Conservation (phyloP, 306 rosid species). For the Lablab purpureus region DNA sequence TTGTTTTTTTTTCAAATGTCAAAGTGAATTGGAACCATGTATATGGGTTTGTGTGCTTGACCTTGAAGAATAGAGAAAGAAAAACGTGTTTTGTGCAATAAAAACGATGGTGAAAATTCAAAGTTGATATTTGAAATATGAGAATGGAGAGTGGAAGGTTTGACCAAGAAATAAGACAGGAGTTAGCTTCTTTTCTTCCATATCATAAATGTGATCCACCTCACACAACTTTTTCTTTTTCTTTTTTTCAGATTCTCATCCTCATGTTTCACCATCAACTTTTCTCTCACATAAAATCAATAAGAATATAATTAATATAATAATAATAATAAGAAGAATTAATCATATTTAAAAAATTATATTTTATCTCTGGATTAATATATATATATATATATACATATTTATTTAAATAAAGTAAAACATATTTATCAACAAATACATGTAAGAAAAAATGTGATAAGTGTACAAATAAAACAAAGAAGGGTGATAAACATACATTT, state of each 20-base stretch:
- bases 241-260: background rate
- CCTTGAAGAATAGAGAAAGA: background rate
- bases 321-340: no score
- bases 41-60: background rate
- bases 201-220: constrained; percentile 38
- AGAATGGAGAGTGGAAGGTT: background rate
- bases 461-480: no score
- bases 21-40: background rate
- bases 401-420: no score
- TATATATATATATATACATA: no score
- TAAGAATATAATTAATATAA: no score
- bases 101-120: constrained; percentile 27
- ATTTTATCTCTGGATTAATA: no score
- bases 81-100: constrained; percentile 27
- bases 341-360: no score
- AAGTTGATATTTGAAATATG: constrained; percentile 13
- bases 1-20: background rate
- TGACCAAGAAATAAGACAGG: background rate
- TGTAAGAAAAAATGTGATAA: no score
- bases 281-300: no score
- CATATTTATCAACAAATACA: no score
- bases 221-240: constrained; percentile 38
- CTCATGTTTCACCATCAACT: constrained; percentile 2
- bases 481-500: no score
- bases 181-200: constrained; percentile 43